A percentile compares a stretch with the other conserved stretches of the same genome.
These are phyloP conservation scores for Chaetomium globosum DNA, from an alignment of 2,329 filamentous ascomycete genomes.

Conservation along the genomic window DNA sequence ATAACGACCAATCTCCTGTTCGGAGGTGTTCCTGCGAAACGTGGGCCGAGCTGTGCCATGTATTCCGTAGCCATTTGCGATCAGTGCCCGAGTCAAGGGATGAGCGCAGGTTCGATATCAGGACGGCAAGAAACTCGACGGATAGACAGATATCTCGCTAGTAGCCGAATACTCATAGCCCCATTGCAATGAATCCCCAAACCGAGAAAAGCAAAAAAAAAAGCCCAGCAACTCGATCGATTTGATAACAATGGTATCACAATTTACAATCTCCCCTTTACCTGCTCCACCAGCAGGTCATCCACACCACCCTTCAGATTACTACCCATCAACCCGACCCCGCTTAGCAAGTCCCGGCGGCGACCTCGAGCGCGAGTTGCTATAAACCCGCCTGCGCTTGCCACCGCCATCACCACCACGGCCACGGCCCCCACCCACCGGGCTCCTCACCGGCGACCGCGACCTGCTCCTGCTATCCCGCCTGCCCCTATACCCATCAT, in stretches of 20 bases:
- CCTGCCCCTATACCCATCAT: slow-evolving; percentile 12
- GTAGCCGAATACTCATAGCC: not conserved
- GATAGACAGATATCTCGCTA: not conserved
- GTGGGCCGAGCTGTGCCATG: not conserved
- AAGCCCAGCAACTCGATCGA: not conserved
- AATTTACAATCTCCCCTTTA: slow-evolving; percentile 11
- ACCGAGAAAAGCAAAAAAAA: not conserved
- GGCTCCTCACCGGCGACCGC: slow-evolving; percentile 13
- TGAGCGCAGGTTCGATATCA: not conserved
- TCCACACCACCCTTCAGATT: too few species aligned
- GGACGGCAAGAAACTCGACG: not conserved
- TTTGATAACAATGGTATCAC: slow-evolving; percentile 15
- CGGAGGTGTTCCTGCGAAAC: not conserved
- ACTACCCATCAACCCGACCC: slow-evolving; percentile 33
- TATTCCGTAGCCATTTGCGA: too few species aligned
- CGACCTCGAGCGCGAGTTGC: slow-evolving; percentile 34
- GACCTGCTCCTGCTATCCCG: slow-evolving; percentile 17
- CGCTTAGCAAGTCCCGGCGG: slow-evolving; percentile 33
- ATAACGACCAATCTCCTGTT: not conserved
- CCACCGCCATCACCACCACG: not conserved
- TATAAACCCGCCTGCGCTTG: slow-evolving; percentile 34
- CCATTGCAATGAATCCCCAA: not conserved
- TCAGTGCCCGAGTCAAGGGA: not conserved
- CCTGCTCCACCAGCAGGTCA: not conserved
- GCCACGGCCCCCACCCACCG: not conserved